Base-by-base conservation (phyloP, 305 asterid species). In the Rubia peregrina region DNA sequence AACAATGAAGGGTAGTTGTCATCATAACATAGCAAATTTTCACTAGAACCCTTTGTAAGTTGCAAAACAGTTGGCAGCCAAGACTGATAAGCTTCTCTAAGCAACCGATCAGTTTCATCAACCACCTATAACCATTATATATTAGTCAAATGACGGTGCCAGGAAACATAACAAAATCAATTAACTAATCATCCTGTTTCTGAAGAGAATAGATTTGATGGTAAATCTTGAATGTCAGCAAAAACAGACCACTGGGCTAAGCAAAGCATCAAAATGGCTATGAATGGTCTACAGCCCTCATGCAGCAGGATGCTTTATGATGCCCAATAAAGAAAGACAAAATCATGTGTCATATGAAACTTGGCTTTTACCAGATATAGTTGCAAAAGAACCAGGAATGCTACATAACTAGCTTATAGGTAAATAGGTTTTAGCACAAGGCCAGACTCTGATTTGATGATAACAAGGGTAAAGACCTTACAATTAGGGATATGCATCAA, bases 21-120 rank as follows among this genome's bases (percentile, higher is more conserved):
- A n/a, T 72, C 67, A 61, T 44, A 72, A 11, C 75, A 77, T 30
- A 72, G 67, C 43, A 9, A 73, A 51, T 74, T 75, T 53, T 79
- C 86, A 79, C 69, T 78, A 22, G 70, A 43, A 77, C 86, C 77
- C 75, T 74, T 71, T 5, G 89, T 85, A 74, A 79, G 73, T 70
- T 85, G 82, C 70, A 92, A 89, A 55, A 90, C 97, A 46, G 88
- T 87, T 65, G 98, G 96, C 69, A 92, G 86, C 96, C 97, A 92
- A 16, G 95, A 92, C 66, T 92, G 98, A 79, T 92, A 90, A 2
- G 95, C 87, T 81, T 92, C 97, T 83, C 97, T 84, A 64, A 92
- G 90, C 80, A 92, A 79, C 68, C 97, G 85, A 80, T 92, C 98
- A 51, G 96, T 88, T 83, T 92, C 98, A 44, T 92, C 98, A 61